A percentile compares a stretch with the other conserved stretches of the same genome.
Evolutionary conservation across 2,329 filamentous ascomycete genomes (phyloP).

Genomic region (Phaeophleospora eucalypticola): DNA sequence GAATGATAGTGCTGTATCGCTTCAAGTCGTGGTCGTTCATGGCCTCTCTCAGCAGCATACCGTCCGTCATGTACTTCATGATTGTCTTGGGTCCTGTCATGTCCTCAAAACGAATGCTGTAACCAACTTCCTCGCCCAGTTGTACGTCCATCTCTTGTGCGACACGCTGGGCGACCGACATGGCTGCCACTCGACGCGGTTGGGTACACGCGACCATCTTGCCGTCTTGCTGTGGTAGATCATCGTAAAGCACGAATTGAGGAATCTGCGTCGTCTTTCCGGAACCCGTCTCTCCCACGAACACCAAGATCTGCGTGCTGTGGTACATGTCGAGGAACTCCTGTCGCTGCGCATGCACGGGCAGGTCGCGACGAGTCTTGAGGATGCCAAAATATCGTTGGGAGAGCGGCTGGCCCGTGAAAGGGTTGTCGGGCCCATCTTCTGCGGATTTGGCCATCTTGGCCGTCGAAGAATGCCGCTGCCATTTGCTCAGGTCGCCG

Average conservation of each 20-base stretch:
- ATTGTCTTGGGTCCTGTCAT: slow-evolving; percentile 82
- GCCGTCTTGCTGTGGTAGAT: slow-evolving; percentile 76
- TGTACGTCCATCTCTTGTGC: slow-evolving; percentile 93
- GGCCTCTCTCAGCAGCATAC: slow-evolving; percentile 93
- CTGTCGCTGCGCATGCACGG: slow-evolving; percentile 84
- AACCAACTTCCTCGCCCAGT: slow-evolving; percentile 91
- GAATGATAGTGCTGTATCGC: slow-evolving; percentile 94
- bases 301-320: slow-evolving; percentile 90
- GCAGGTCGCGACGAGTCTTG: slow-evolving; percentile 75
- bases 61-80: slow-evolving; percentile 99
- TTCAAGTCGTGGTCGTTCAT: slow-evolving; percentile 92
- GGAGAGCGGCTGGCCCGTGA: slow-evolving; percentile 73
- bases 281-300: slow-evolving; percentile 98
- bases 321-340: slow-evolving; percentile 95
- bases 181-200: slow-evolving; percentile 93
- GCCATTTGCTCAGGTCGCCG: slow-evolving; percentile 57
- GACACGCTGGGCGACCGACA: slow-evolving; percentile 97
- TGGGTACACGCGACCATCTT: slow-evolving; percentile 98
- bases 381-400: slow-evolving; percentile 87
- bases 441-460: slow-evolving; percentile 69
- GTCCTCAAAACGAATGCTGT: slow-evolving; percentile 98
- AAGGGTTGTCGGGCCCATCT: slow-evolving; percentile 77
- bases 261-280: slow-evolving; percentile 99
- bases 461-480: slow-evolving; percentile 76
- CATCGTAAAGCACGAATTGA: slow-evolving; percentile 96